Conservation (phyloP, 192 early-diverging fungal species). For the Coemansia sp. region DNA sequence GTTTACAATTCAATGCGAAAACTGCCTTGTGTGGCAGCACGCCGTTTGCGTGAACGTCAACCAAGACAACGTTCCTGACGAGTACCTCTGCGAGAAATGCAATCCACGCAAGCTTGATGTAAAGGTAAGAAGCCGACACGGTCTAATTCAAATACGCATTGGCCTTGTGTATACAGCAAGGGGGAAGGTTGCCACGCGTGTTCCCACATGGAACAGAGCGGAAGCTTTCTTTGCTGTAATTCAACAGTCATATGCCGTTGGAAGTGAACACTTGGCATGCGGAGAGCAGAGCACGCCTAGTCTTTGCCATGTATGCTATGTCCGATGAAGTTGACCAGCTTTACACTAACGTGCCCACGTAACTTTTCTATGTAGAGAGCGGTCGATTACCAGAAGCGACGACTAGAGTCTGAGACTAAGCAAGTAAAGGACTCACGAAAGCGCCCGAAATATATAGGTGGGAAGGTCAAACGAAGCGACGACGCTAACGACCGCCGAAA, state of each 20-base stretch:
- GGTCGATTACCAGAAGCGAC: slow-evolving; percentile 46
- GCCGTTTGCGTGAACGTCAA: slow-evolving; percentile 75
- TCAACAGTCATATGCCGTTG: background rate
- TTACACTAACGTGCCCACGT: background rate
- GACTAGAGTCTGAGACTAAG: slow-evolving; percentile 37
- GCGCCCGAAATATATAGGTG: slow-evolving; percentile 20
- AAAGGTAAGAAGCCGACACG: slow-evolving; percentile 29
- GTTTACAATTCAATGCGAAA: slow-evolving; percentile 94
- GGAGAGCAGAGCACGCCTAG: background rate
- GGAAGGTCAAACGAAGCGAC: slow-evolving; percentile 28
- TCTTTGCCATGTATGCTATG: background rate
- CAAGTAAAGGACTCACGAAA: slow-evolving; percentile 42
- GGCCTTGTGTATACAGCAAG: background rate
- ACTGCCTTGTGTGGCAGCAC: slow-evolving; percentile 95
- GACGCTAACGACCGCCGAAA: slow-evolving; percentile 32
- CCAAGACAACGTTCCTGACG: slow-evolving; percentile 75
- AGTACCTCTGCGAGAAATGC: slow-evolving; percentile 85
- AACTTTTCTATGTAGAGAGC: slow-evolving; percentile 24
- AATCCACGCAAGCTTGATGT: slow-evolving; percentile 65
- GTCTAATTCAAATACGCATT: background rate
- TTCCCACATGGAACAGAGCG: background rate
- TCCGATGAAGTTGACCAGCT: background rate
- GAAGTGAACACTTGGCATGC: background rate
- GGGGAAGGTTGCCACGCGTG: background rate
- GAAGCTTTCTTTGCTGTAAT: too few species aligned